Evolutionary conservation across 2,329 filamentous ascomycete genomes (phyloP), one percentile per base, ranked within the genome.

Genomic region (Fusarium sp.): DNA sequence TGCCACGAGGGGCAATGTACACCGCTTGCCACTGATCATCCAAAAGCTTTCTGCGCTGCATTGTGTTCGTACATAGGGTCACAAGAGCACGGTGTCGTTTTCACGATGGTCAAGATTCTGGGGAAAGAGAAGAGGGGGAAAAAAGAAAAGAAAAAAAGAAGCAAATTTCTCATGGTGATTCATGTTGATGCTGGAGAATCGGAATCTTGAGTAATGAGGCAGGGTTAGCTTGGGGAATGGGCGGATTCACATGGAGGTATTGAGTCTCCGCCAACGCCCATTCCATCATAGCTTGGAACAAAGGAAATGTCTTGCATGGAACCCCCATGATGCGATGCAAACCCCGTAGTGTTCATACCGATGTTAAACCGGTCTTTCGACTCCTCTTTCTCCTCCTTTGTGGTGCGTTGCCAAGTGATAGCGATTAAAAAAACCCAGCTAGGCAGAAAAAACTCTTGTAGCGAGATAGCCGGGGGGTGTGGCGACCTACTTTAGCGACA

Each of bases 201-300:
- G 39, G 40, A 30, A 30, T 47, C 45, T 52, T 20, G 45, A 52
- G 39, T 64, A 64, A 59, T 58, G 45, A 37, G 15, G 41, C 41
- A 39, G 37, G 43, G 39, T 41, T n/a, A 32, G 40, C 13, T 6
- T n/a, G 61, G 61, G 61, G 53, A 65, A 64, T 64, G 61, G 7
- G 9, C 51, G 45, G 37, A 30, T 30, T 13, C 27, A 30, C 27
- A 59, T n/a, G n/a, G n/a, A n/a, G 60, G 61, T 41, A 65, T 64
- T 64, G 32, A 40, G 14, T 40, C 52, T 64, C 60, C 7, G 52
- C 46, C 61, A 65, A 64, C 60, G 23, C 14, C 32, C 61, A 65
- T 64, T 64, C 61, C 61, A 64, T 22, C 22, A 37, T 27, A 19
- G 25, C 10, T 6, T 55, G 8, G 13, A 23, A 50, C 17, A 51